A percentile compares a stretch with the other conserved stretches of the same genome.
Evolutionary conservation across 2,329 filamentous ascomycete genomes (phyloP).

Genomic region (Gnomoniopsis smithogilvyi): DNA sequence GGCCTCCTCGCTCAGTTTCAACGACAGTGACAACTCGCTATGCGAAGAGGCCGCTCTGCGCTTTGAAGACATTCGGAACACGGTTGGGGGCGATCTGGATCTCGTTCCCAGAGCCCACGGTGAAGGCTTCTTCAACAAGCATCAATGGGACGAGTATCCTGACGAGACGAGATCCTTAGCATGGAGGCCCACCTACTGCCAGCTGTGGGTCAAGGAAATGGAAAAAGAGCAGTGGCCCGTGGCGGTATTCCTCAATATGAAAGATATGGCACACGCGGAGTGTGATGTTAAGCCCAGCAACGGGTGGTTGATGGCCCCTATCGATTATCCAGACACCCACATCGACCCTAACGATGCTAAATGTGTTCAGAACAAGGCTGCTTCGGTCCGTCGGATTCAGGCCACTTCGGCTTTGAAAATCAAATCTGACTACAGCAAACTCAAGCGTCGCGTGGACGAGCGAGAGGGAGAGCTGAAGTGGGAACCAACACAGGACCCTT

Average conservation of each 20-base stretch:
- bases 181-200: slow-evolving; percentile 1
- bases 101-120: slow-evolving; percentile 6
- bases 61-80: slow-evolving; percentile 3
- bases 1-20: not conserved
- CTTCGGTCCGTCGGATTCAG: not conserved
- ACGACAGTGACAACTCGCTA: not conserved
- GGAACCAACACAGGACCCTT: not conserved
- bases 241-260: not conserved
- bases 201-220: slow-evolving; percentile 1
- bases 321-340: slow-evolving; percentile 10
- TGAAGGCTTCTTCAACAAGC: slow-evolving; percentile 7
- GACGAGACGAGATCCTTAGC: not conserved
- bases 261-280: slow-evolving; percentile 1
- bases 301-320: slow-evolving; percentile 9
- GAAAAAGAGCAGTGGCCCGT: not conserved
- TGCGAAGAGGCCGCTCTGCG: not conserved
- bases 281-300: slow-evolving; percentile 14
- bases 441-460: not conserved
- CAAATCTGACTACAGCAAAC: not conserved
- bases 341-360: slow-evolving; percentile 2
- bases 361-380: not conserved
- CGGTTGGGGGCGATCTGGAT: slow-evolving; percentile 13
- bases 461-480: not conserved
- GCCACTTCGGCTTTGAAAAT: not conserved
- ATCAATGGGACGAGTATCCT: slow-evolving; percentile 5